phyloP scores from a whole-genome alignment of 495 filamentous ascomycete genomes.

The Baudoinia panamericana region DNA sequence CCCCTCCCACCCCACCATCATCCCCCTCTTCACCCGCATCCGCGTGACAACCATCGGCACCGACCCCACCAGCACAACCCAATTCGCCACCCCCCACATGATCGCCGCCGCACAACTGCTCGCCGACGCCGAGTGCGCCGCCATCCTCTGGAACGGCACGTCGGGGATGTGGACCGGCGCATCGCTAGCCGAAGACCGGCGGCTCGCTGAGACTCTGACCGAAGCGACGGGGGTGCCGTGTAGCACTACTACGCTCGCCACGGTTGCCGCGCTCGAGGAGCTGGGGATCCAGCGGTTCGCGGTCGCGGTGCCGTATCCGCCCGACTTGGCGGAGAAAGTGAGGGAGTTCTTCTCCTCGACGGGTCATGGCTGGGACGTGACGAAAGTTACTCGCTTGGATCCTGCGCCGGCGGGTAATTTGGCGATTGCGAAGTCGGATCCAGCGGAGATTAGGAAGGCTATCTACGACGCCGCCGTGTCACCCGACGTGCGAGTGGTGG shows the following conservation, averaged over 20 bases:
- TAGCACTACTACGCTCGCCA: conserved; percentile 14
- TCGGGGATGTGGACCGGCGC: conserved; percentile 11
- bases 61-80: conserved; percentile 1
- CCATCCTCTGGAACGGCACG: conserved; percentile 13
- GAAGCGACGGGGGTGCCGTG: conserved; percentile 5
- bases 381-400: not conserved
- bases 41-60: conserved; percentile 7
- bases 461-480: not conserved
- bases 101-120: conserved; percentile 10
- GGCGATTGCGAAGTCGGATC: conserved; percentile 1
- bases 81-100: conserved; percentile 5
- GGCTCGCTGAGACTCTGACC: conserved; percentile 5
- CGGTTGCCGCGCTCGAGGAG: conserved; percentile 2
- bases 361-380: conserved; percentile 2
- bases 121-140: conserved; percentile 7
- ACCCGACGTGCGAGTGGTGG: not conserved
- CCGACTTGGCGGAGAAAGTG: conserved; percentile 2
- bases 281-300: not conserved
- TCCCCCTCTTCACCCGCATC: conserved; percentile 12
- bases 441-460: conserved; percentile 3
- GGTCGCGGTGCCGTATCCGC: conserved; percentile 10
- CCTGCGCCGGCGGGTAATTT: conserved; percentile 3
- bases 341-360: conserved; percentile 1
- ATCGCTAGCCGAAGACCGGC: not conserved
- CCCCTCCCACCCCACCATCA: conserved; percentile 2